Conservation (phyloP, 2,329 filamentous ascomycete genomes). For the Orbilia brochopaga region DNA sequence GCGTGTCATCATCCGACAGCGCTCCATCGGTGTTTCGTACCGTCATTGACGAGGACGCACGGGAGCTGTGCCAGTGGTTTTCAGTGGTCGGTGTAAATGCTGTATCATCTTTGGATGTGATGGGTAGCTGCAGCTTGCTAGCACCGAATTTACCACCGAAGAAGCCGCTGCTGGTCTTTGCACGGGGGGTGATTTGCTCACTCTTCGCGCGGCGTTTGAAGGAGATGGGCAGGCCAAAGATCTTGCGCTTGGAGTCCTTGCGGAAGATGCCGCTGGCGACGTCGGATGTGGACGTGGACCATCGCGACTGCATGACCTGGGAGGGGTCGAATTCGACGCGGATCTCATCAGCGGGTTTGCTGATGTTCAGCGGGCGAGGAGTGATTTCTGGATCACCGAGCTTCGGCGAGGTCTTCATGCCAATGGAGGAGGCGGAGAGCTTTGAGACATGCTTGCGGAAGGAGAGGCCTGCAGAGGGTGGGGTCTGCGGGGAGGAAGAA, state of each 20-base stretch:
- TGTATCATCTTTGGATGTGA: not conserved
- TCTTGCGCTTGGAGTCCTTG: conserved; percentile 28
- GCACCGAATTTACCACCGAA: conserved; percentile 24
- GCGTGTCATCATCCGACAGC: conserved; percentile 25
- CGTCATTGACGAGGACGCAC: conserved; percentile 41
- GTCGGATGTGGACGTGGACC: conserved; percentile 40
- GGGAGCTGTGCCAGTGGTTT: conserved; percentile 25
- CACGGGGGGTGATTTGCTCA: conserved; percentile 23
- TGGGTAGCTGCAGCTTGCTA: conserved; percentile 28
- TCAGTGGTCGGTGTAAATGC: conserved; percentile 5
- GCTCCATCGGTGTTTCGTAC: conserved; percentile 11
- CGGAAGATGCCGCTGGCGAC: conserved; percentile 24
- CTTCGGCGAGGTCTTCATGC: not conserved
- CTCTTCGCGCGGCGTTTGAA: conserved; percentile 37
- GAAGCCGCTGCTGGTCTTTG: conserved; percentile 32
- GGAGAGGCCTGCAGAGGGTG: not conserved
- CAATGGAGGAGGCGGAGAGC: not conserved
- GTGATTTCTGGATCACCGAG: conserved; percentile 25
- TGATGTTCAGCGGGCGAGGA: conserved; percentile 14
- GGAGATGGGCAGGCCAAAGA: conserved; percentile 33
- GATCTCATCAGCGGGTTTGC: conserved; percentile 1
- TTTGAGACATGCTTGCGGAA: conserved; percentile 25
- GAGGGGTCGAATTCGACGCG: conserved; percentile 15
- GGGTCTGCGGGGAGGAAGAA: not conserved
- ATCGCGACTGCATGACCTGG: conserved; percentile 31